Conservation (phyloP, 495 filamentous ascomycete species). For the Neurospora sp. region DNA sequence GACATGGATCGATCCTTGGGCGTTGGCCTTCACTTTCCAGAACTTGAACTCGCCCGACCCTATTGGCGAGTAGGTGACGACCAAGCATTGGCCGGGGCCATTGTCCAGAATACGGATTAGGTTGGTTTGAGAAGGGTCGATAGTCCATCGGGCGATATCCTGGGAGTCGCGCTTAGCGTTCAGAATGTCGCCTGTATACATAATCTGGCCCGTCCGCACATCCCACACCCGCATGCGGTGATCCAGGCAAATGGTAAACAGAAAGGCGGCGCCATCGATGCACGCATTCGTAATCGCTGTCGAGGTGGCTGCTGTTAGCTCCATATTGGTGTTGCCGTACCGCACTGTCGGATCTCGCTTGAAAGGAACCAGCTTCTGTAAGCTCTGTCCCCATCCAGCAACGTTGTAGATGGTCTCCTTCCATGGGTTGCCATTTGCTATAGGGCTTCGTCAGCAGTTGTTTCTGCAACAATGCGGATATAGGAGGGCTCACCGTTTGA, state of each 20-base stretch:
- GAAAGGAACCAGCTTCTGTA: constrained; percentile 65
- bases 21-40: constrained; percentile 64
- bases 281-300: constrained; percentile 42
- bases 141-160: constrained; percentile 55
- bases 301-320: constrained; percentile 52
- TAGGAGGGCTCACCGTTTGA: constrained; percentile 47
- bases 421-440: constrained; percentile 50
- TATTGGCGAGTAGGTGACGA: constrained; percentile 79
- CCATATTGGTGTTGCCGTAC: constrained; percentile 56
- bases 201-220: constrained; percentile 57
- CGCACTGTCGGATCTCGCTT: constrained; percentile 53
- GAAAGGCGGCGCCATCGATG: constrained; percentile 38
- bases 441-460: constrained; percentile 8
- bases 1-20: constrained; percentile 52
- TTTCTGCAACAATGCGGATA: not conserved
- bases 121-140: constrained; percentile 63
- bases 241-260: constrained; percentile 79
- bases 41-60: constrained; percentile 90
- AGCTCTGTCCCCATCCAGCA: constrained; percentile 62
- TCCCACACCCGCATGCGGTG: constrained; percentile 86
- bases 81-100: constrained; percentile 55
- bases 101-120: constrained; percentile 64
- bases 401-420: constrained; percentile 70
- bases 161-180: constrained; percentile 37
- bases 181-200: constrained; percentile 63